Conservation (phyloP, 805 yeast genomes). For the Candida insectalens region DNA sequence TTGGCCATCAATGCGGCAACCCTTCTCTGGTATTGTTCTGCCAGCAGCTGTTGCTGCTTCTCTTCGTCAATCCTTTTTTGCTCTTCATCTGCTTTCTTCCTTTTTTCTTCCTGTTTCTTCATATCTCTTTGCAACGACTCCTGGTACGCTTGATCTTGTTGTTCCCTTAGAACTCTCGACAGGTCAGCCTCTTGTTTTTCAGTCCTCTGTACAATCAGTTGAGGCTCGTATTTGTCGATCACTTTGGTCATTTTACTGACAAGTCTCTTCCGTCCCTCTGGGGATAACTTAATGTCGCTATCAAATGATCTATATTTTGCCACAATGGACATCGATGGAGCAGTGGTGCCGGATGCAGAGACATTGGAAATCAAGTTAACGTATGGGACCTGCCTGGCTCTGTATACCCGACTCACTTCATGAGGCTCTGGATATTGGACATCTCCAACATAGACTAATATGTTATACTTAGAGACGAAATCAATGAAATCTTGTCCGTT, state of each 20-base stretch:
- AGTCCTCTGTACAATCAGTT: conserved; percentile 44
- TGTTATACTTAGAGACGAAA: conserved; percentile 29
- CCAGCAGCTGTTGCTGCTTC: conserved; percentile 10
- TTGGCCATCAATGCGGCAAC: conserved; percentile 12
- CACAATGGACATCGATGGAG: conserved; percentile 40
- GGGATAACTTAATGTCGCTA: neutral
- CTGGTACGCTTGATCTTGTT: conserved; percentile 61
- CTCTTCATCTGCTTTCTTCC: conserved; percentile 12
- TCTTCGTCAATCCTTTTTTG: conserved; percentile 15
- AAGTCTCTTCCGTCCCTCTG: conserved; percentile 18
- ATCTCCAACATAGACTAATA: conserved; percentile 57
- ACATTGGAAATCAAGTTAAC: conserved; percentile 45
- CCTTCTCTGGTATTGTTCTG: conserved; percentile 7
- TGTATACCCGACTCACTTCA: conserved; percentile 50
- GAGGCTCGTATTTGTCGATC: conserved; percentile 50
- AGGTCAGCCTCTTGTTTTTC: conserved; percentile 52
- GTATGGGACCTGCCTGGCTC: conserved; percentile 45
- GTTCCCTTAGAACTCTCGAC: conserved; percentile 47
- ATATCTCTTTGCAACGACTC: conserved; percentile 50
- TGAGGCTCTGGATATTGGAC: conserved; percentile 55
- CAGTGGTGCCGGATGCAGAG: conserved; percentile 37
- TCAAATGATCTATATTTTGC: conserved; percentile 28
- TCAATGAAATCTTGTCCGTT: conserved; percentile 35
- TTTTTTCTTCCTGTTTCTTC: conserved; percentile 38
- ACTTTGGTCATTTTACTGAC: conserved; percentile 29